Evolutionary conservation across 495 filamentous ascomycete species (phyloP), one percentile per base, ranked within the genome.

Genomic region (Durotheca rogersii): DNA sequence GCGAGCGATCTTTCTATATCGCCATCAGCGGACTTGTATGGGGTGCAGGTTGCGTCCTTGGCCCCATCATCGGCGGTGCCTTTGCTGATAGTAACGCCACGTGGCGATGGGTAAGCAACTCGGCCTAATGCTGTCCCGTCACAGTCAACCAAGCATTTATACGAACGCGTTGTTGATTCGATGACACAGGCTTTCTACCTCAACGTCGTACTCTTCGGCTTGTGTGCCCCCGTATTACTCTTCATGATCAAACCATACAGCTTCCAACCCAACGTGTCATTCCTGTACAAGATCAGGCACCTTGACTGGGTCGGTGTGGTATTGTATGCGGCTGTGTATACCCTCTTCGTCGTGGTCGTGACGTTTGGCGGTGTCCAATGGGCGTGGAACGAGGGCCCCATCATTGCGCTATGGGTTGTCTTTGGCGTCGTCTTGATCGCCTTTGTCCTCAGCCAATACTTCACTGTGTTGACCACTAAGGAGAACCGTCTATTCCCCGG

Each of bases 151-250:
- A n/a, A n/a, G n/a, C n/a, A n/a, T n/a, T n/a, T n/a, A n/a, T n/a
- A n/a, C n/a, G n/a, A n/a, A n/a, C n/a, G n/a, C n/a, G n/a, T n/a
- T n/a, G n/a, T n/a, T n/a, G n/a, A n/a, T n/a, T n/a, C n/a, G n/a
- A n/a, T n/a, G n/a, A n/a, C n/a, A n/a, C n/a, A n/a, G n/a, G 76
- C 77, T 1, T 88, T 89, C 58, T 89, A 89, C 66, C 81, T 89
- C 62, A 87, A 87, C 51, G 72, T 88, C 11, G 61, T 70, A 29
- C 65, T 88, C 15, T 80, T 75, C 7, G 84, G 53, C 4, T 51
- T 75, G 4, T 72, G 74, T 16, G 69, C 75, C 0, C 85, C 83
- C 0, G 67, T 79, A 27, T 86, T 78, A 52, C 19, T 87, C 47
- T 75, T 82, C 53, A 52, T 76, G 20, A 60, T 87, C 1, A 82